Conservation (phyloP, 257 asterid species). For the Echites panduratus region DNA sequence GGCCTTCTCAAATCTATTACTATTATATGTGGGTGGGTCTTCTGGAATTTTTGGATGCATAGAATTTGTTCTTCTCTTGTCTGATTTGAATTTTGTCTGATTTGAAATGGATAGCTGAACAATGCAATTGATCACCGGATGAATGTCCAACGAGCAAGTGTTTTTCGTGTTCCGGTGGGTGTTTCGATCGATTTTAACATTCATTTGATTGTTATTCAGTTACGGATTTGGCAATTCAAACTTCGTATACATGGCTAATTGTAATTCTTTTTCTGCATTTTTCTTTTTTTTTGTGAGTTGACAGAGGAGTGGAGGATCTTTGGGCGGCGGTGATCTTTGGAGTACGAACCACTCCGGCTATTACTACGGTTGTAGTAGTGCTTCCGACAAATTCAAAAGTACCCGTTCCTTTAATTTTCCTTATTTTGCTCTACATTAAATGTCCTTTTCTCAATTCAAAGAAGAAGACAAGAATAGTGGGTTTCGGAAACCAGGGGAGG, state of each 20-base stretch:
- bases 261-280: background rate
- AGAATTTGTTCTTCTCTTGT: background rate
- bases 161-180: constrained; percentile 59
- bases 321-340: constrained; percentile 45
- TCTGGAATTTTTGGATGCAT: background rate
- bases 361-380: constrained; percentile 55
- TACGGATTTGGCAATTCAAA: background rate
- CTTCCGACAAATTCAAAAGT: constrained; percentile 36
- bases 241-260: background rate
- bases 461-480: background rate
- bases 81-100: background rate
- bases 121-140: constrained; percentile 21
- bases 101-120: constrained; percentile 27
- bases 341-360: constrained; percentile 38
- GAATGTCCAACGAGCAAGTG: constrained; percentile 28
- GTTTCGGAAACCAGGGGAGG: background rate
- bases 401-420: constrained; percentile 21
- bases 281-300: constrained; percentile 7
- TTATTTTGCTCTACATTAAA: background rate
- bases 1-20: background rate
- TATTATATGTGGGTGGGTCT: background rate
- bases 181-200: background rate
- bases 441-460: background rate
- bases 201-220: background rate
- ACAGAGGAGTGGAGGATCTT: constrained; percentile 46